These are phyloP conservation scores for Potentilla sterilis DNA, from an alignment of 306 rosid species.

Conservation along the genomic window DNA sequence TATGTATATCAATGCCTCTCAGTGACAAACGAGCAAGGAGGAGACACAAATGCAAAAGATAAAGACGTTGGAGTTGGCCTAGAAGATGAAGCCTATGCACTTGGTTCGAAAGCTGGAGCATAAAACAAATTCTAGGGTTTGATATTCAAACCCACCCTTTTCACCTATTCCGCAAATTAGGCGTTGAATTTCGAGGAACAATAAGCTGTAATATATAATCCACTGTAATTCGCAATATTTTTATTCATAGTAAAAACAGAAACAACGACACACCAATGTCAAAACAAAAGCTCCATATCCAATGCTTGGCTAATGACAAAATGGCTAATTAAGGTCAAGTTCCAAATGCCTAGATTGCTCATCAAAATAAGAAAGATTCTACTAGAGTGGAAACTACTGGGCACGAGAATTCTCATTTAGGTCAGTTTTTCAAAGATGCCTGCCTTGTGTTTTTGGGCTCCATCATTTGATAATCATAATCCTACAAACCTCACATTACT, in stretches of 20 bases:
- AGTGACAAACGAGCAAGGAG: no score
- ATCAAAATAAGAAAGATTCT: slow-evolving; percentile 9
- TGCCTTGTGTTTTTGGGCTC: slow-evolving; percentile 1
- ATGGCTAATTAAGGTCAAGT: background rate
- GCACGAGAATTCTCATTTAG: background rate
- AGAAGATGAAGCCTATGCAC: background rate
- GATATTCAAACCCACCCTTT: slow-evolving; percentile 1
- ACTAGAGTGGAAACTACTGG: background rate
- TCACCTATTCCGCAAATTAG: slow-evolving; percentile 25
- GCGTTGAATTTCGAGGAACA: slow-evolving; percentile 33
- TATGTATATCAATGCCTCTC: no score
- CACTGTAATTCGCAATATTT: slow-evolving; percentile 15
- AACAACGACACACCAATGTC: background rate
- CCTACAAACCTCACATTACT: background rate
- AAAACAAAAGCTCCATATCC: slow-evolving; percentile 21
- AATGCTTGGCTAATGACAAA: background rate
- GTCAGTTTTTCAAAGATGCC: background rate
- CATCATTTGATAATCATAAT: slow-evolving; percentile 17
- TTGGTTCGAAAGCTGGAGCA: background rate
- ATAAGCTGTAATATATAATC: slow-evolving; percentile 1
- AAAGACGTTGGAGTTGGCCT: slow-evolving; percentile 12
- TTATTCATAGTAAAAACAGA: slow-evolving; percentile 5
- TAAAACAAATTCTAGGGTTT: slow-evolving; percentile 3
- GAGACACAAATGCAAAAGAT: background rate
- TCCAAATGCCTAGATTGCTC: slow-evolving; percentile 9